Conservation (phyloP, 768 basidiomycete species). For the Trametes cinnabarina region DNA sequence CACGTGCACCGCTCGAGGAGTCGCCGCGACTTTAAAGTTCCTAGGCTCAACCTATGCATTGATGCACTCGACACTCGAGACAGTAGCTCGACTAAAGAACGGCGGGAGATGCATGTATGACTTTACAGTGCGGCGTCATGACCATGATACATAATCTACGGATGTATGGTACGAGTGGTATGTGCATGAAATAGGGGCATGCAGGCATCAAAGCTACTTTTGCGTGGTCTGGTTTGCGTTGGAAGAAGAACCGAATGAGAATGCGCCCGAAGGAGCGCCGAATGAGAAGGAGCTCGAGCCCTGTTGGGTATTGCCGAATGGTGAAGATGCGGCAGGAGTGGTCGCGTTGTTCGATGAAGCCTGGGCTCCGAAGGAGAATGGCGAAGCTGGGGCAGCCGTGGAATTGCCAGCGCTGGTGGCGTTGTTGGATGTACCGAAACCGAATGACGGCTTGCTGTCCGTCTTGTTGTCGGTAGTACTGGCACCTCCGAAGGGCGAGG, state of each 20-base stretch:
- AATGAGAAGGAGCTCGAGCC: slow-evolving; percentile 10
- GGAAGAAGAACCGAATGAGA: slow-evolving; percentile 10
- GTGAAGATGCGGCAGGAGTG: slow-evolving; percentile 6
- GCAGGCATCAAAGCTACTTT: slow-evolving; percentile 18
- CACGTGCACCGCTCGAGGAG: no score
- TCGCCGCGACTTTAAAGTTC: no score
- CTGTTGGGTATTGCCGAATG: slow-evolving; percentile 6
- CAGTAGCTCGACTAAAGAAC: no score
- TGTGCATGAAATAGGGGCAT: neutral
- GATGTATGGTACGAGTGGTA: neutral
- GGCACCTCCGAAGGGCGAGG: neutral
- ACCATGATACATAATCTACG: slow-evolving; percentile 12
- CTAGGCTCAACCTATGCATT: no score
- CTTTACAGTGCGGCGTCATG: neutral
- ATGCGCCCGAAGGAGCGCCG: slow-evolving; percentile 4
- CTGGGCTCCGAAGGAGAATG: slow-evolving; percentile 8
- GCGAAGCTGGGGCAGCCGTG: slow-evolving; percentile 3
- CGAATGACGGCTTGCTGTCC: slow-evolving; percentile 15
- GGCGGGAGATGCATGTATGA: neutral
- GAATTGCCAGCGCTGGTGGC: neutral
- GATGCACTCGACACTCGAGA: no score
- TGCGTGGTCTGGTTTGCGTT: slow-evolving; percentile 16
- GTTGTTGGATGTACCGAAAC: slow-evolving; percentile 11
- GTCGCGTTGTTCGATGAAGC: slow-evolving; percentile 4
- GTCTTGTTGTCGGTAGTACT: neutral